phyloP scores from a whole-genome alignment of 2,329 filamentous ascomycete genomes.

The Pseudonectria buxi region DNA sequence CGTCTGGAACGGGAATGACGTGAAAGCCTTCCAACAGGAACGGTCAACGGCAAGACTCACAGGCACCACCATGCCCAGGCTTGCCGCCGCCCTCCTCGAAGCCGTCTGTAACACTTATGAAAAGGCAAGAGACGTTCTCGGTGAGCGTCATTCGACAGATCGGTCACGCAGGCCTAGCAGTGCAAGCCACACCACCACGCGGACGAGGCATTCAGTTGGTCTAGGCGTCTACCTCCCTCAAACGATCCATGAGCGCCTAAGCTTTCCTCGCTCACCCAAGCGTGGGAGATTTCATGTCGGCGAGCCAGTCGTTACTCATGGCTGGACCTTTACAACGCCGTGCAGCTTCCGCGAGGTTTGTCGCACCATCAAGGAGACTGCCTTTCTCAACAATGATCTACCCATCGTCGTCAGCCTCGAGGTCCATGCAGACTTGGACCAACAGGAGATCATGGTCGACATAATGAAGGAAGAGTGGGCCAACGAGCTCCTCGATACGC shows the following conservation, averaged over 20 bases:
- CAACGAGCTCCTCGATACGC: slow-evolving; percentile 60
- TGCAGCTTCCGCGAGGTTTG: slow-evolving; percentile 85
- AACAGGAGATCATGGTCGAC: slow-evolving; percentile 87
- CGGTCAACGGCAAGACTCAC: slow-evolving; percentile 43
- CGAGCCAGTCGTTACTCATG: slow-evolving; percentile 79
- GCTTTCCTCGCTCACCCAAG: slow-evolving; percentile 19
- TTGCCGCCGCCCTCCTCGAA: slow-evolving; percentile 34
- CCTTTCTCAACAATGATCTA: slow-evolving; percentile 67
- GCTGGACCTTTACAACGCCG: slow-evolving; percentile 75
- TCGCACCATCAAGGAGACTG: slow-evolving; percentile 67
- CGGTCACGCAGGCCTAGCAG: slow-evolving; percentile 36
- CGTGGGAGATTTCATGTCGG: slow-evolving; percentile 30
- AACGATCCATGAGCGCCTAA: slow-evolving; percentile 23
- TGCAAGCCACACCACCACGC: slow-evolving; percentile 20
- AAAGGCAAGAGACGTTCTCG: slow-evolving; percentile 20
- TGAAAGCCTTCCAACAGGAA: slow-evolving; percentile 32
- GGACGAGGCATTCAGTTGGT: too few species aligned
- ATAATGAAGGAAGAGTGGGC: slow-evolving; percentile 91
- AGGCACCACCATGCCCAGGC: slow-evolving; percentile 38
- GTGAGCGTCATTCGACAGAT: slow-evolving; percentile 22
- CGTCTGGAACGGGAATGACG: slow-evolving; percentile 72
- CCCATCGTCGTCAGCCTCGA: slow-evolving; percentile 91
- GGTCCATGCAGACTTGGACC: slow-evolving; percentile 73
- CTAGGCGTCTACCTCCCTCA: too few species aligned
- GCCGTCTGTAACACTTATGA: slow-evolving; percentile 27